Conservation (phyloP, 352 stramenopile genomes). For the Globisporangium radiosum region DNA sequence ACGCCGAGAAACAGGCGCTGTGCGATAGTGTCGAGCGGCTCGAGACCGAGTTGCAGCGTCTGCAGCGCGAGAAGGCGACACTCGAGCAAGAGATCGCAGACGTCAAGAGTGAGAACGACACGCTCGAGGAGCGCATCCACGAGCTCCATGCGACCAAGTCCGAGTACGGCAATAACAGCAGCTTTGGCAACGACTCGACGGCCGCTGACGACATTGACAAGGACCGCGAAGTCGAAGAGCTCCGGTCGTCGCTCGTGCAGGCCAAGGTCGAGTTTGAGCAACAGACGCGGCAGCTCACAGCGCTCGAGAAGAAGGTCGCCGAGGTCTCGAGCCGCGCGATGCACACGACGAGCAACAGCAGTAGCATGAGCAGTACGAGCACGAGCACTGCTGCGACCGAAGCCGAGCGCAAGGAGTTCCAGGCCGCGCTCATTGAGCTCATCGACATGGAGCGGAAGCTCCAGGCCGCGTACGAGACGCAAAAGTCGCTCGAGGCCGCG, state of each 20-base stretch:
- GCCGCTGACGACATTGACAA: constrained; percentile 43
- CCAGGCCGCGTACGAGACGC: constrained; percentile 51
- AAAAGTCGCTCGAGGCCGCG: constrained; percentile 41
- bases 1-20: constrained; percentile 13
- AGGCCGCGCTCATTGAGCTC: constrained; percentile 52
- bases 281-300: constrained; percentile 47
- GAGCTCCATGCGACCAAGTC: constrained; percentile 34
- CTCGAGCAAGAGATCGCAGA: constrained; percentile 35
- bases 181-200: constrained; percentile 15
- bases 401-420: constrained; percentile 51
- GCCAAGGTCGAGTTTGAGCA: constrained; percentile 46
- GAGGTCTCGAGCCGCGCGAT: constrained; percentile 28
- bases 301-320: constrained; percentile 52
- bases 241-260: constrained; percentile 54
- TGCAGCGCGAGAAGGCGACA: constrained; percentile 31
- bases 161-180: constrained; percentile 7
- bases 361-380: constrained; percentile 5
- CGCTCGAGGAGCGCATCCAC: constrained; percentile 48
- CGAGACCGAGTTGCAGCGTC: constrained; percentile 23
- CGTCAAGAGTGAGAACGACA: constrained; percentile 50
- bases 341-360: background rate
- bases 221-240: constrained; percentile 43
- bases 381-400: constrained; percentile 21
- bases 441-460: constrained; percentile 67
- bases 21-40: constrained; percentile 10